Evolutionary conservation across 1,139 yeast species (phyloP).

Genomic region (Yamadazyma sp.): DNA sequence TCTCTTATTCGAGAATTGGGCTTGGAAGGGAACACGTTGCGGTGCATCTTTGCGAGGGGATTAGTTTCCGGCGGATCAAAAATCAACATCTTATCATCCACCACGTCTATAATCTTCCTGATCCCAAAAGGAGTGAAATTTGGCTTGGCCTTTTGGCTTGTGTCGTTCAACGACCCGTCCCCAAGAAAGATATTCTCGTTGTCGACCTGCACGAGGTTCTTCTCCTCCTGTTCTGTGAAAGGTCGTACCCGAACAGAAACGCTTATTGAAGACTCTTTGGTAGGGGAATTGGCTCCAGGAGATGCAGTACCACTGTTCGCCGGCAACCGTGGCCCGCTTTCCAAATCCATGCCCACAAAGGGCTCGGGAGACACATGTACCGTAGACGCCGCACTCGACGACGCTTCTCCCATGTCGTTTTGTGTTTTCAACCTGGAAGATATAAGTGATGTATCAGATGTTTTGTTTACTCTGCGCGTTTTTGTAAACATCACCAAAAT

Average conservation of each 20-base stretch:
- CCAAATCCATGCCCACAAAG: too few relatives aligned
- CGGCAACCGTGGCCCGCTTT: too few relatives aligned
- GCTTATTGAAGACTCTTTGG: conserved; percentile 20
- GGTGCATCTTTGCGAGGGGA: conserved; percentile 62
- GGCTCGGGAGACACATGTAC: too few relatives aligned
- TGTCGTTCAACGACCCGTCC: conserved; percentile 49
- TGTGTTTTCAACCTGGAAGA: background rate
- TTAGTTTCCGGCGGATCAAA: conserved; percentile 86
- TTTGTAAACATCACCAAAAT: background rate
- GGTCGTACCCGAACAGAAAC: conserved; percentile 88
- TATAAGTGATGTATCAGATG: background rate
- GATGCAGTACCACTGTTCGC: background rate
- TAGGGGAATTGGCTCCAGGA: background rate
- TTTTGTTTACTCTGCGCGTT: background rate
- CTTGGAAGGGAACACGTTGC: conserved; percentile 50
- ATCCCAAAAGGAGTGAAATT: conserved; percentile 48
- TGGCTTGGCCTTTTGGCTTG: conserved; percentile 8
- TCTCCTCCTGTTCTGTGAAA: conserved; percentile 60
- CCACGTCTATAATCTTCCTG: conserved; percentile 75
- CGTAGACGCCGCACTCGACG: too few relatives aligned
- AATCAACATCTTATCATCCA: conserved; percentile 84
- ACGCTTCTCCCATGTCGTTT: background rate
- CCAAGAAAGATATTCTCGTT: conserved; percentile 49
- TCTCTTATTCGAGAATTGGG: conserved; percentile 60
- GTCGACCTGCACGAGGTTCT: conserved; percentile 40